Evolutionary conservation across 176 grass and related monocot genomes (phyloP).

Genomic region (Thalia dealbata): DNA sequence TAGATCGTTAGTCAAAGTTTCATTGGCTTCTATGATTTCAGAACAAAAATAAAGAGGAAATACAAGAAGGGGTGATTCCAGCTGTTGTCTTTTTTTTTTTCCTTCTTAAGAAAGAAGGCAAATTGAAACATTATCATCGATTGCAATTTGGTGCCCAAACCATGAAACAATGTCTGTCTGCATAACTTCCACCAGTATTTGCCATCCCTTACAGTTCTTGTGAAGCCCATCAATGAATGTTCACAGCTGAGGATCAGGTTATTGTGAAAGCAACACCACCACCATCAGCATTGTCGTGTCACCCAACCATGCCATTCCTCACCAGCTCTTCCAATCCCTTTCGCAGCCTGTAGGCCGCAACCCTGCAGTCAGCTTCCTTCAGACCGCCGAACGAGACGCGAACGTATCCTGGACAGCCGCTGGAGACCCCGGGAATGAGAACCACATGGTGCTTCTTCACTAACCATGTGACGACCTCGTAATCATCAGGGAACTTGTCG

Average conservation of each 20-base stretch:
- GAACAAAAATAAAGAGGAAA: neutral
- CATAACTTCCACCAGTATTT: neutral
- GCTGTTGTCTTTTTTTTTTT: neutral
- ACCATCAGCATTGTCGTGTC: neutral
- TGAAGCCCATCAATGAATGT: neutral
- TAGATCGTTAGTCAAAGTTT: neutral
- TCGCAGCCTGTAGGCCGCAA: constrained; percentile 49
- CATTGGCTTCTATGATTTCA: neutral
- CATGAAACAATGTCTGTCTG: too few relatives aligned
- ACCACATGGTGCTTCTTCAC: constrained; percentile 57
- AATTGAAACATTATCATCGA: neutral
- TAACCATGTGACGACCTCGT: constrained; percentile 77
- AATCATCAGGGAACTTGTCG: constrained; percentile 57
- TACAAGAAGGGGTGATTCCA: neutral
- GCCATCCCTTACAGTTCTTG: neutral
- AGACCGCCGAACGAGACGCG: constrained; percentile 79
- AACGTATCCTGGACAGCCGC: constrained; percentile 54
- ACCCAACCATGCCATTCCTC: constrained; percentile 63
- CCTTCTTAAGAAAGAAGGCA: neutral
- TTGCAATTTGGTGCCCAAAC: neutral
- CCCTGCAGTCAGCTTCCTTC: constrained; percentile 50
- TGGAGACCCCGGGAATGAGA: constrained; percentile 68
- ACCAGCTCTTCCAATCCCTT: constrained; percentile 69
- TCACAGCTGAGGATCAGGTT: neutral
- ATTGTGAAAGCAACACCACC: neutral